These are phyloP conservation scores for Thermothelomyces thermophilus DNA, from an alignment of 2,329 filamentous ascomycete species.

Conservation along the genomic window DNA sequence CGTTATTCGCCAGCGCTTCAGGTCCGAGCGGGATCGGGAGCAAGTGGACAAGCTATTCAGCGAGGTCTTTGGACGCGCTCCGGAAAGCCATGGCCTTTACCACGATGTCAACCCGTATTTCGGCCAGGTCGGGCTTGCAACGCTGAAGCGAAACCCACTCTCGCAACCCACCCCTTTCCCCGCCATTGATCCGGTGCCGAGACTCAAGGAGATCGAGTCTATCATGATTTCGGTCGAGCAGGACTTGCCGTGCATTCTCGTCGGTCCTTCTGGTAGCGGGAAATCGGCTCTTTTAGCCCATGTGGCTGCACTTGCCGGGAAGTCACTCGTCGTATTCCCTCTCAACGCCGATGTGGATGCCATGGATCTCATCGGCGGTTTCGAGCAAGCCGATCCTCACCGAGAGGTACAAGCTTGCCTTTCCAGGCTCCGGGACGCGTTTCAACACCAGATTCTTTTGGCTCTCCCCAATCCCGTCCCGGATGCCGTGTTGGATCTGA, in stretches of 20 bases:
- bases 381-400: slow-evolving; percentile 84
- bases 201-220: slow-evolving; percentile 72
- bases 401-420: slow-evolving; percentile 61
- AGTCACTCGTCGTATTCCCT: slow-evolving; percentile 71
- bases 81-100: slow-evolving; percentile 57
- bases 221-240: slow-evolving; percentile 81
- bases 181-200: slow-evolving; percentile 43
- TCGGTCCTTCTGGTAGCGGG: slow-evolving; percentile 76
- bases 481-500: slow-evolving; percentile 41
- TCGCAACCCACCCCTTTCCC: slow-evolving; percentile 48
- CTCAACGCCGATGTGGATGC: slow-evolving; percentile 95
- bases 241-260: slow-evolving; percentile 81
- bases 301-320: slow-evolving; percentile 72
- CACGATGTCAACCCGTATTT: slow-evolving; percentile 59
- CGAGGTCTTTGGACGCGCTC: slow-evolving; percentile 50
- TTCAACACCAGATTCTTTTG: slow-evolving; percentile 45
- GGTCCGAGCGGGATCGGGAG: slow-evolving; percentile 60
- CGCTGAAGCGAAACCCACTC: slow-evolving; percentile 55
- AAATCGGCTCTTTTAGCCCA: slow-evolving; percentile 78
- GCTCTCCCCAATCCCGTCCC: slow-evolving; percentile 43
- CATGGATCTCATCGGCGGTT: slow-evolving; percentile 94
- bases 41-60: slow-evolving; percentile 61
- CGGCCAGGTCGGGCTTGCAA: slow-evolving; percentile 75
- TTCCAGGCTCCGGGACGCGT: slow-evolving; percentile 31
- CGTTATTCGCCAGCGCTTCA: slow-evolving; percentile 82